Evolutionary conservation across 2,329 filamentous ascomycete genomes (phyloP).

Genomic region (Decorospora gaudefroyi): DNA sequence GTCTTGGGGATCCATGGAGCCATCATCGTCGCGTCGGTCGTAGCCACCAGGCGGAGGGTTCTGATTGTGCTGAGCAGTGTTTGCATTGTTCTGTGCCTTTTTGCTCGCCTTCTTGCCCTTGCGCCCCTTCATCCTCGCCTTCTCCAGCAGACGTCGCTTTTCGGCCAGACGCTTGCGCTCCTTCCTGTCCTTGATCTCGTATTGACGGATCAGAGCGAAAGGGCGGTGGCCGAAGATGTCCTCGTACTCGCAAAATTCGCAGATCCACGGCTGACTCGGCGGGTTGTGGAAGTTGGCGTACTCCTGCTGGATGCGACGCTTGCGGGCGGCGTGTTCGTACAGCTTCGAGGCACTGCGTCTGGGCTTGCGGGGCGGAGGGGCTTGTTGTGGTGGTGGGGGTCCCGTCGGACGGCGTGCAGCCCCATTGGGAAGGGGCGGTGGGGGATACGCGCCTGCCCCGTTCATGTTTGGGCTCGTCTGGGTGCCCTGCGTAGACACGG

Average conservation of each 20-base stretch:
- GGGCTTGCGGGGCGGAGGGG: constrained; percentile 62
- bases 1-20: constrained; percentile 38
- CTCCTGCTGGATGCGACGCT: constrained; percentile 76
- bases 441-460: constrained; percentile 35
- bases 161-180: constrained; percentile 84
- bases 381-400: constrained; percentile 48
- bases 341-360: constrained; percentile 68
- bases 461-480: constrained; percentile 61
- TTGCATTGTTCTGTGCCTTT: constrained; percentile 49
- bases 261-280: constrained; percentile 88
- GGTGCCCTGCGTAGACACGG: constrained; percentile 58
- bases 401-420: constrained; percentile 45
- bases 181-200: constrained; percentile 91
- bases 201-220: constrained; percentile 81
- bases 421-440: constrained; percentile 31
- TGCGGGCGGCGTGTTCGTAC: constrained; percentile 73
- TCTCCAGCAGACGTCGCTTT: constrained; percentile 80
- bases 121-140: constrained; percentile 89
- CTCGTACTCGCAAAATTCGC: constrained; percentile 98
- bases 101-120: constrained; percentile 86
- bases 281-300: constrained; percentile 77
- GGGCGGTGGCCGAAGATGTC: constrained; percentile 90
- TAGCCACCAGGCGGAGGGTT: constrained; percentile 38
- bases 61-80: constrained; percentile 39
- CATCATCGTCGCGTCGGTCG: constrained; percentile 41